Base-by-base conservation (phyloP, 1,284 basidiomycete species). In the Apiotrichum mycotoxinovorans region DNA sequence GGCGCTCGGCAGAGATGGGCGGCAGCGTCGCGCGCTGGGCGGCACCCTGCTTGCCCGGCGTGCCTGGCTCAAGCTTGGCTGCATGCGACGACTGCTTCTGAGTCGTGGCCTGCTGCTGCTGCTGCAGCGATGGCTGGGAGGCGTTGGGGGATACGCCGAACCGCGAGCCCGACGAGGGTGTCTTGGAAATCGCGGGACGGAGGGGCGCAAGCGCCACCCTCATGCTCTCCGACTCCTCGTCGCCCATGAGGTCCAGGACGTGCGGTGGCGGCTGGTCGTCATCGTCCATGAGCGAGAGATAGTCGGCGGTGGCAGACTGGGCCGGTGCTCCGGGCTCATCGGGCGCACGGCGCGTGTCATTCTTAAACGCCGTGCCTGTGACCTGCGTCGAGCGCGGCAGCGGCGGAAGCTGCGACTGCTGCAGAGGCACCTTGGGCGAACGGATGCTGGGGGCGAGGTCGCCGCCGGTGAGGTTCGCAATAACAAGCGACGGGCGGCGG, bases 351-450 rank as follows among this genome's bases (percentile, higher is more conserved):
- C 30, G 20, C 33, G 46, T 9, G n/a, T 35, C 41, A 15, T 8
- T 5, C 60, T 71, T 75, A 64, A 78, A 78, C 14, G 74, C 74
- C 3, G 76, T 75, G 4, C 76, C 76, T 0, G 76, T 76, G 26
- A 76, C 76, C 8, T 78, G 71, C n/a, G 72, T 78, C 20, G 74
- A 76, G 22, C 74, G 65, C 22, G 74, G 68, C 56, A 56, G 60
- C 25, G 42, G 60, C 30, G 27, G 49, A n/a, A 51, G 38, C 38
- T 25, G 12, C 15, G 23, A 17, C 37, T n/a, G 38, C 23, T 52
- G 49, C 20, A 51, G 11, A 2, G 49, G n/a, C 3, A 45, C 25
- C 42, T 45, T 37, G 20, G 51, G 51, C 23, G 43, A 52, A 25
- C 30, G 35, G 18, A 47, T 53, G 27, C 37, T 34, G 25, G 48